Evolutionary conservation across 2,329 filamentous ascomycete species (phyloP), one percentile per base, ranked within the genome.

Genomic region (Cladophialophora yegresii): DNA sequence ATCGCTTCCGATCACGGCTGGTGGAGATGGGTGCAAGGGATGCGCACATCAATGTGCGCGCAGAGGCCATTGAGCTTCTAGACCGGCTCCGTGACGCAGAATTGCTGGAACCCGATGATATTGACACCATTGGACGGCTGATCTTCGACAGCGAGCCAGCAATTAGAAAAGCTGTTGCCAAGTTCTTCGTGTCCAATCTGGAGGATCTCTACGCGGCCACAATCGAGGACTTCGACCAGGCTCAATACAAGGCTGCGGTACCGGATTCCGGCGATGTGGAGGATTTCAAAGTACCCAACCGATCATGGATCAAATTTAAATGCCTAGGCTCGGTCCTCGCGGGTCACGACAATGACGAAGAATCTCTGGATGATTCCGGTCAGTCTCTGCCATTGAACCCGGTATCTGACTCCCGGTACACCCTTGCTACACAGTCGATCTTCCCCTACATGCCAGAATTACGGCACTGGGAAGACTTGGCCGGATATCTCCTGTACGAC

Each of bases 1-100:
- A 98, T 75, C 85, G 92, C 54, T 99, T 98, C 77, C 85, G 93
- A 55, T 83, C 88, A 5, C 87, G 95, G 30, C 82, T 99, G 45
- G 89, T 98, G 28, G 95, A 99, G 78, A 97, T 99, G 81, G 93
- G 93, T 0, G 91, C 89, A 6, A 86, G 87, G 66, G 95, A 99
- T 76, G 85, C 89, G 0, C 95, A 99, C 71, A 81, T 89, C 13
- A 84, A 84, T 58, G 92, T 98, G 32, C 88, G 95, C 40, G 89
- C 92, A 7, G 84, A 87, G 6, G 89, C 91, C 8, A 89, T 99
- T 54, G 86, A 91, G 59, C 84, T 96, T 47, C 86, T 97, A 20
- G 91, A 96, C 69, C 83, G 89, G 26, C 84, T 99, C 62, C 88
- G 93, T 61, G 87, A 92, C 67, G 89, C 89, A 5, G 93, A 92